Evolutionary conservation across 2,329 filamentous ascomycete genomes (phyloP).

Genomic region (Lizonia empirigonia): DNA sequence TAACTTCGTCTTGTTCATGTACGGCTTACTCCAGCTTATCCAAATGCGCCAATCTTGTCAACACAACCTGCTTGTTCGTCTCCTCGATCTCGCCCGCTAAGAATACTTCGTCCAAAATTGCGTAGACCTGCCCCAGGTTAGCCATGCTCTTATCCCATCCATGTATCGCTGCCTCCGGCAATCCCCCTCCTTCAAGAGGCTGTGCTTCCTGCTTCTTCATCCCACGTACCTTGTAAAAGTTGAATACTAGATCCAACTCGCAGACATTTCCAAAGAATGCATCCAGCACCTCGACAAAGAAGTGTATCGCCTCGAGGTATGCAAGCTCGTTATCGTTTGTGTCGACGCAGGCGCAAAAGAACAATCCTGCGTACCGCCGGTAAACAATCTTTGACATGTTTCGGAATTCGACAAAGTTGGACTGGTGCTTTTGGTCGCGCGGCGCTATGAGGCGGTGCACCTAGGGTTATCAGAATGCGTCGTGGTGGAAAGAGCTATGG

Average conservation of each 20-base stretch:
- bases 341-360: constrained; percentile 99
- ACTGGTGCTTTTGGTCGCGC: constrained; percentile 98
- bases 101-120: constrained; percentile 97
- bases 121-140: constrained; percentile 72
- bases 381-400: constrained; percentile 93
- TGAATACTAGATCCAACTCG: constrained; percentile 86
- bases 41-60: constrained; percentile 91
- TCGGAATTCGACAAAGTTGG: constrained; percentile 96
- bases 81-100: constrained; percentile 97
- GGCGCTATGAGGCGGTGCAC: constrained; percentile 97
- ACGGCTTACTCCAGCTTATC: constrained; percentile 82
- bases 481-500: not conserved
- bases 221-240: constrained; percentile 68
- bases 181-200: too few species aligned
- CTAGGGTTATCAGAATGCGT: constrained; percentile 51
- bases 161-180: not conserved
- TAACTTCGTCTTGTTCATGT: not conserved
- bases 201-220: not conserved
- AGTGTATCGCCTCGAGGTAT: constrained; percentile 96
- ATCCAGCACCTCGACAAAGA: constrained; percentile 98
- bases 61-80: constrained; percentile 96
- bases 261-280: constrained; percentile 99
- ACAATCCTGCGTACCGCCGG: constrained; percentile 93
- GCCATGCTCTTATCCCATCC: constrained; percentile 1
- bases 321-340: constrained; percentile 98